Base-by-base conservation (phyloP, 2,329 filamentous ascomycete genomes). In the Arthroderma sp. region DNA sequence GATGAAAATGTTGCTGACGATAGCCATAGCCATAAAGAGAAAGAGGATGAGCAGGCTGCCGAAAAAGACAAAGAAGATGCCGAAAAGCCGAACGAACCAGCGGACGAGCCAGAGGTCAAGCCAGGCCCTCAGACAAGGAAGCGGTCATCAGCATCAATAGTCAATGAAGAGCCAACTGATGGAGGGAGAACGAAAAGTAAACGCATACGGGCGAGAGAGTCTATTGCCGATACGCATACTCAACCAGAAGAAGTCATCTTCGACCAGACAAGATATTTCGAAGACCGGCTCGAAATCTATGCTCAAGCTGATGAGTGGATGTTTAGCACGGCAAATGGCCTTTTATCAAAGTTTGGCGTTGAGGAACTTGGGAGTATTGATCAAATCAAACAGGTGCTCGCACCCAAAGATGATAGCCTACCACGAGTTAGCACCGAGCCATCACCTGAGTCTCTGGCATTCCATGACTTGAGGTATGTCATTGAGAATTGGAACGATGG, bases 171-270 rank as follows among this genome's bases (percentile, higher is more conserved):
- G 55, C 75, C 74, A 11, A 71, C 72, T 11, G 81, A 84, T 60
- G 78, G 78, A 54, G 76, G 77, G 19, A 76, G 82, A 52, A 71
- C 73, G 11, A 81, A 81, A 63, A 84, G 81, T 66, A 81, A 82
- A 64, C 76, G 82, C 37, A 77, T 82, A 17, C 77, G 81, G 55
- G 80, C 81, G 31, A 76, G 82, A 60, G 81, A 83, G 61, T 79
- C 79, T 7, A 73, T 78, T 54, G 74, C 72, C 5, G 79, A 81
- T 33, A 67, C 68, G 28, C 66, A 69, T 15, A 66, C 71, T 9
- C 75, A 75, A 33, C 69, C 71, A 4, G 76, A 78, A 38, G 74
- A 77, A 19, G 69, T 74, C 15, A 69, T 73, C 28, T 76, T 79
- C 41, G 80, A 83, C 59, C 73, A 74, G 49, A 55, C 55, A 43